A percentile compares a stretch with the other conserved stretches of the same genome.
phyloP scores from a whole-genome alignment of 805 yeast genomes.

The Barnettozyma pratensis region DNA sequence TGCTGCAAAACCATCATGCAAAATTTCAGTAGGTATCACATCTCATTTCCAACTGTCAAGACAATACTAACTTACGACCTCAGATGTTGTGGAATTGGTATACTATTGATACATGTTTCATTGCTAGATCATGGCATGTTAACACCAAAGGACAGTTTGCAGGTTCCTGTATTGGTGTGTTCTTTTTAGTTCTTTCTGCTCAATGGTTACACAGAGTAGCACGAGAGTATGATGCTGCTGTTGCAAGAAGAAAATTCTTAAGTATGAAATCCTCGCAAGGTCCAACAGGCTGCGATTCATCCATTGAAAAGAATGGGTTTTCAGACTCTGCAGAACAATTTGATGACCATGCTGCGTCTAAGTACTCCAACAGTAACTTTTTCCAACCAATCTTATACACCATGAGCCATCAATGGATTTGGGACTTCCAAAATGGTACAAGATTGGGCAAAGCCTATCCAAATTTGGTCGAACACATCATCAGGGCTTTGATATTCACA shows the following conservation, averaged over 20 bases:
- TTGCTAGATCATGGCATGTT: constrained; percentile 61
- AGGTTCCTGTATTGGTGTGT: constrained; percentile 70
- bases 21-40: constrained; percentile 22
- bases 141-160: constrained; percentile 56
- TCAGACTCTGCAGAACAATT: constrained; percentile 5
- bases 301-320: constrained; percentile 5
- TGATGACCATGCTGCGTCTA: constrained; percentile 8
- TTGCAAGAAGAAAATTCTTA: constrained; percentile 24
- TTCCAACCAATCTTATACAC: constrained; percentile 23
- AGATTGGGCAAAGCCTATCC: constrained; percentile 30
- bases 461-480: constrained; percentile 42
- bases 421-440: constrained; percentile 13
- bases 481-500: constrained; percentile 45
- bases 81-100: constrained; percentile 73
- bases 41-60: too few species aligned
- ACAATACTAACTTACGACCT: neutral
- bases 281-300: neutral
- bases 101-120: constrained; percentile 60
- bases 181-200: constrained; percentile 49
- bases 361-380: constrained; percentile 12
- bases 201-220: constrained; percentile 53
- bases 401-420: constrained; percentile 26
- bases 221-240: constrained; percentile 45
- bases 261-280: constrained; percentile 2
- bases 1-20: constrained; percentile 20